Base-by-base conservation (phyloP, 2,329 filamentous ascomycete genomes). In the Nothophaeocryptopus gaeumannii region DNA sequence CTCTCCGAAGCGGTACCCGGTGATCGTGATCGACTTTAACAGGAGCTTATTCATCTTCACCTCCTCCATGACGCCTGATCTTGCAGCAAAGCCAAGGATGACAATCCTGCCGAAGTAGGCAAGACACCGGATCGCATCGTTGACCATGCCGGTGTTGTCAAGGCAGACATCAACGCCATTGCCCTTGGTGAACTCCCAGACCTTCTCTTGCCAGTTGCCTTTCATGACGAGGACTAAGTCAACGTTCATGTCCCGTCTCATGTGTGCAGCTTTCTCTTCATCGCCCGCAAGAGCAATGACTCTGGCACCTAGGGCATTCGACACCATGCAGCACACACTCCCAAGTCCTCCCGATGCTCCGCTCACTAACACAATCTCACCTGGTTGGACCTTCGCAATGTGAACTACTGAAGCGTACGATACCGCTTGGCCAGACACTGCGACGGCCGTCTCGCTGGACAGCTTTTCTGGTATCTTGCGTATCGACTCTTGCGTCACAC, bases 71-170 rank as follows among this genome's bases (percentile, higher is more conserved):
- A 74, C 65, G 0, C 78, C 77, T 12, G 66, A 72, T 41, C 74
- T 69, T 1, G 76, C 81, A 5, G 79, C 80, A 60, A 84, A 84
- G 0, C 81, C 81, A 2, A 82, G 72, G 26, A 84, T 68, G 2
- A 84, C 70, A 13, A 84, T 65, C 30, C 75, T 67, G 0, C 80
- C 81, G 32, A 74, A 71, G 60, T 81, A 77, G 16, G 71, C 78
- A 30, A 81, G 64, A 55, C 78, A 81, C 50, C 74, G 74, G 26
- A 84, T 62, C 34, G 77, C 78, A 50, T 73, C 73, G 52, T 77
- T 73, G 7, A 83, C 78, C 16, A 79, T 70, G 0, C 81, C 80
- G 9, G 83, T 79, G 7, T 75, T 73, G 65, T 84, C 81, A 58
- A 78, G 79, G 10, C 83, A 76, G 0, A 81, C 71, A 65, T 84